Conservation (phyloP, 2,329 filamentous ascomycete species). For the Neopestalotiopsis sp. region DNA sequence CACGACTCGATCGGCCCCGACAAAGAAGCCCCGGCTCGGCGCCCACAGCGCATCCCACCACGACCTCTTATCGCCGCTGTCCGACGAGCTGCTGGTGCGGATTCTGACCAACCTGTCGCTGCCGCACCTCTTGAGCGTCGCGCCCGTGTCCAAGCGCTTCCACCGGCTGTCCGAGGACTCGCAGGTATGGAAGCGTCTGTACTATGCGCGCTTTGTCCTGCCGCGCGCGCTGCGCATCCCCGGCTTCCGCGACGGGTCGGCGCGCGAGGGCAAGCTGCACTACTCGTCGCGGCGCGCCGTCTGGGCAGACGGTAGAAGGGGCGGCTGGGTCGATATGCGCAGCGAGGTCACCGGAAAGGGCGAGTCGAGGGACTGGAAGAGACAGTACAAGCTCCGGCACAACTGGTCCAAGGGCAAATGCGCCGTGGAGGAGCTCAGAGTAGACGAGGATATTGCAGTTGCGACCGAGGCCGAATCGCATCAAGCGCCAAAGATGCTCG, state of each 20-base stretch:
- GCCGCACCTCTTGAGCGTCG: conserved; percentile 65
- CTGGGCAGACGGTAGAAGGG: conserved; percentile 51
- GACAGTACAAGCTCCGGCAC: conserved; percentile 83
- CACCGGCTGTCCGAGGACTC: conserved; percentile 76
- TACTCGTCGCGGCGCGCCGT: conserved; percentile 49
- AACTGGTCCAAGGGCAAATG: conserved; percentile 90
- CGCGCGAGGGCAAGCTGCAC: conserved; percentile 43
- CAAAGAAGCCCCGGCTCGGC: conserved; percentile 48
- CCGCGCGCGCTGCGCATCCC: conserved; percentile 80
- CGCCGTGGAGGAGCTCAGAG: conserved; percentile 75
- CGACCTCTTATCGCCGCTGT: conserved; percentile 75
- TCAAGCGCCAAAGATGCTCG: conserved; percentile 65
- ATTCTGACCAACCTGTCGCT: conserved; percentile 80
- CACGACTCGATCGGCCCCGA: conserved; percentile 22
- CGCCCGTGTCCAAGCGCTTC: conserved; percentile 76
- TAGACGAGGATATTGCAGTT: conserved; percentile 29
- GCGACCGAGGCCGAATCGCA: conserved; percentile 31
- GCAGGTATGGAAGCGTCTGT: conserved; percentile 89
- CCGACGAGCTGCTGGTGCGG: conserved; percentile 86
- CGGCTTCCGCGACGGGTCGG: conserved; percentile 55
- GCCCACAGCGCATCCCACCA: conserved; percentile 23
- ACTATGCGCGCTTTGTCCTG: conserved; percentile 85
- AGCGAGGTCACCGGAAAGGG: conserved; percentile 45
- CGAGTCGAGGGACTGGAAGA: conserved; percentile 48
- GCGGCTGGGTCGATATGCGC: conserved; percentile 57